Evolutionary conservation across 805 yeast genomes (phyloP), one percentile per base, ranked within the genome.

Genomic region (Zygosaccharomyces rouxii): DNA sequence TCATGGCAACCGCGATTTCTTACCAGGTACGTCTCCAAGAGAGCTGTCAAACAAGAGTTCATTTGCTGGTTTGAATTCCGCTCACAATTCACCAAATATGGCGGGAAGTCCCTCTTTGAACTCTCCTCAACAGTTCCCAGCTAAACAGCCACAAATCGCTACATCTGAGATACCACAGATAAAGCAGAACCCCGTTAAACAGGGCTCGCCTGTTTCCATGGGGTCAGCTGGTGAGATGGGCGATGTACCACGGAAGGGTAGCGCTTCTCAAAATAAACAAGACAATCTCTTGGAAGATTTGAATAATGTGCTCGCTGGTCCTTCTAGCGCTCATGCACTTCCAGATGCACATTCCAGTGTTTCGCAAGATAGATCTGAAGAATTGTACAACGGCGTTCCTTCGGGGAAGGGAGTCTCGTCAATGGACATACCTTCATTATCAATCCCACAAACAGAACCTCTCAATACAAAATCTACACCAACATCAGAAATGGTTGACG

Each of bases 281-380:
- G 56, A 54, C 16, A 48, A 57, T 23, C 44, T 60, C 35, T 38
- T 62, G 19, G 59, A 60, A 21, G 58, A 60, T 33, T 42, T 60
- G 30, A 62, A 62, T 46, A 54, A 61, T 16, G 60, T 54, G n/a
- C 44, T 60, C 7, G 71, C 63, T 18, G 44, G 2, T 10, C 35
- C 25, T 6, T 19, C 44, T 16, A 63, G 55, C 26, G 57, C 51
- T 13, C 54, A 58, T 42, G 59, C 59, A 26, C 64, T 61, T 41
- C 47, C 61, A 9, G 59, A 62, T 42, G 70, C 55, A 13, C 71
- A 64, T 38, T 51, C 56, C 3, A 58, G 31, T 7, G 35, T 26
- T 28, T 14, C 44, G 6, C 14, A 39, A 16, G 35, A 18, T 3
- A 18, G 13, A 13, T 29, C 42, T 3, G 47, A 51, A n/a, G 49